Evolutionary conservation across 164 flowering plant genomes (phyloP).

Genomic region (Kingdonia uniflora): DNA sequence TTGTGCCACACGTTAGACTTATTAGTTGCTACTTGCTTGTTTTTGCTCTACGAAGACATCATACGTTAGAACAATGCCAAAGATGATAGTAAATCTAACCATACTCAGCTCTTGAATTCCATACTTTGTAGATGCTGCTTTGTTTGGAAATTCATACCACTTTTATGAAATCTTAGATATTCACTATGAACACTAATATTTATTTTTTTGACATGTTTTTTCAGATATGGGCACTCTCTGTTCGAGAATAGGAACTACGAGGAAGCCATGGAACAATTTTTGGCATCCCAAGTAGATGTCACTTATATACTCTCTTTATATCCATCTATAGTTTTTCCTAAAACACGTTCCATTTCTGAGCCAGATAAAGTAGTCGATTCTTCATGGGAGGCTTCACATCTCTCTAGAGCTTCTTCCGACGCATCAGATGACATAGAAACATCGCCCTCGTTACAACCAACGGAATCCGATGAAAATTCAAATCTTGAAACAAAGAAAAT

Average conservation of each 20-base stretch:
- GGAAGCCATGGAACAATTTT: slow-evolving; percentile 97
- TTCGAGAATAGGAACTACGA: slow-evolving; percentile 91
- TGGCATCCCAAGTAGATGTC: slow-evolving; percentile 87
- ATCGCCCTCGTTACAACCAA: slow-evolving; percentile 28
- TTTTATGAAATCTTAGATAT: not conserved
- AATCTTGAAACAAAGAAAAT: slow-evolving; percentile 68
- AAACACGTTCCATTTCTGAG: slow-evolving; percentile 46
- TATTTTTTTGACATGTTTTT: slow-evolving; percentile 7
- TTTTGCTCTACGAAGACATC: too few relatives aligned
- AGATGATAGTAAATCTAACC: too few relatives aligned
- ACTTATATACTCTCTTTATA: slow-evolving; percentile 83
- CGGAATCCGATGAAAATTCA: slow-evolving; percentile 53
- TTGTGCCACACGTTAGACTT: too few relatives aligned
- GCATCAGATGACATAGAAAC: slow-evolving; percentile 84
- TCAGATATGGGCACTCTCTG: slow-evolving; percentile 83
- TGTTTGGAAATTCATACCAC: too few relatives aligned
- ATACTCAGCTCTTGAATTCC: too few relatives aligned
- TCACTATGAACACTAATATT: not conserved
- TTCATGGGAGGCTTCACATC: slow-evolving; percentile 47
- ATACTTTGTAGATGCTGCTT: too few relatives aligned
- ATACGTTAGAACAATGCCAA: too few relatives aligned
- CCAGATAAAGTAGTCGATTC: slow-evolving; percentile 51
- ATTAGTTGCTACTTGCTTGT: too few relatives aligned
- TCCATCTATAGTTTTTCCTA: slow-evolving; percentile 74
- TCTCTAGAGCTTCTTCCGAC: slow-evolving; percentile 81